phyloP scores from a whole-genome alignment of 2,329 filamentous ascomycete genomes.

The Aspergillus fructus region DNA sequence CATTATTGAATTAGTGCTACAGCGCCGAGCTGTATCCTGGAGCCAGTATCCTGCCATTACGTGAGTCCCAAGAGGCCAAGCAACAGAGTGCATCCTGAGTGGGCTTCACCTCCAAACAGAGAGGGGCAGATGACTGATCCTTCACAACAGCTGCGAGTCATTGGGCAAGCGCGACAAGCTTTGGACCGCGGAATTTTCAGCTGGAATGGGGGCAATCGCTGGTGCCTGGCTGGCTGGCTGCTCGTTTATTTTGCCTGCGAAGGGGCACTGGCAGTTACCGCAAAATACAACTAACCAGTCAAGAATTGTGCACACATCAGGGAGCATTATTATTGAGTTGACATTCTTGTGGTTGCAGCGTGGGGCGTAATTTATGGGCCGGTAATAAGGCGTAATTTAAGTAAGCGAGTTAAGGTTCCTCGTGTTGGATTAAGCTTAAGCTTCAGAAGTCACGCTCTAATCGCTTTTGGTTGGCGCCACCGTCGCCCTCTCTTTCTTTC shows the following conservation, averaged over 20 bases:
- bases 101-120: not conserved
- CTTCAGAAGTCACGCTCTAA: conserved; percentile 37
- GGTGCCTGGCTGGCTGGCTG: conserved; percentile 1
- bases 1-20: not conserved
- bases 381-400: conserved; percentile 28
- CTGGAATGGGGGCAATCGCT: not conserved
- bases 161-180: not conserved
- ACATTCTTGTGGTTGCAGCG: not conserved
- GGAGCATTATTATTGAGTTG: not conserved
- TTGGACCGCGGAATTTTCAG: not conserved
- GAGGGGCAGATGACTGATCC: conserved; percentile 15
- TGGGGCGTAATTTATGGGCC: conserved; percentile 5
- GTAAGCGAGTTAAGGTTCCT: conserved; percentile 35
- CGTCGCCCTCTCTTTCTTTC: not conserved
- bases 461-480: conserved; percentile 23
- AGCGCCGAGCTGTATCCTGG: too few species aligned
- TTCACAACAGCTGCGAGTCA: conserved; percentile 1
- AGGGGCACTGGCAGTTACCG: not conserved
- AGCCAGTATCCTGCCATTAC: not conserved
- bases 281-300: too few species aligned
- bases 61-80: not conserved
- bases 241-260: conserved; percentile 11
- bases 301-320: too few species aligned
- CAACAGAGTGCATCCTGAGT: not conserved
- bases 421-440: conserved; percentile 48